Evolutionary conservation across 2,329 filamentous ascomycete genomes (phyloP).

Genomic region (Ramularia collo-cygni): DNA sequence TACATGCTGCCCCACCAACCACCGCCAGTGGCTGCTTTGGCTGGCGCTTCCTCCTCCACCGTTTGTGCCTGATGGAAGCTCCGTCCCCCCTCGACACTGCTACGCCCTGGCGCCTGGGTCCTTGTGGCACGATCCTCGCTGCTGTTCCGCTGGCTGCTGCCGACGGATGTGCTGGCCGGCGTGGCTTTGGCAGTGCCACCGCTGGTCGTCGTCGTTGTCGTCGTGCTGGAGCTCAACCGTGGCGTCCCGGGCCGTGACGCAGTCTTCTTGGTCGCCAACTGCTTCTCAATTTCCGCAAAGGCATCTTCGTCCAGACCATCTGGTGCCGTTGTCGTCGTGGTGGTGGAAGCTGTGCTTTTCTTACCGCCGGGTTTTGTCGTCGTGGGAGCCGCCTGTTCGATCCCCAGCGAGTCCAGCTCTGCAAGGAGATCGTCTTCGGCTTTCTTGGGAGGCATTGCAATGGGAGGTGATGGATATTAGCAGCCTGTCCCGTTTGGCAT

Average conservation of each 20-base stretch:
- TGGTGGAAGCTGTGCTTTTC: no score
- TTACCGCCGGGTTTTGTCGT: slow-evolving; percentile 36
- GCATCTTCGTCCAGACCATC: slow-evolving; percentile 58
- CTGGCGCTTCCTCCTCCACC: slow-evolving; percentile 40
- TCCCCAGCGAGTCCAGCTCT: slow-evolving; percentile 21
- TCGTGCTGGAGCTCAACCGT: slow-evolving; percentile 48
- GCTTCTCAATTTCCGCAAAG: slow-evolving; percentile 78
- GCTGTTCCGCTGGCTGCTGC: slow-evolving; percentile 47
- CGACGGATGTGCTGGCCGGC: slow-evolving; percentile 40
- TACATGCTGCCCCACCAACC: slow-evolving; percentile 87
- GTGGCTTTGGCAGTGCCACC: slow-evolving; percentile 36
- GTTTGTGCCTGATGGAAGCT: slow-evolving; percentile 67
- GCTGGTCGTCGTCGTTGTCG: slow-evolving; percentile 32
- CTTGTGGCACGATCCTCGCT: slow-evolving; percentile 53
- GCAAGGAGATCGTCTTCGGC: slow-evolving; percentile 31
- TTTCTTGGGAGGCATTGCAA: slow-evolving; percentile 31
- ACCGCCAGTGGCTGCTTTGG: slow-evolving; percentile 52
- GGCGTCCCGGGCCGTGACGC: slow-evolving; percentile 74
- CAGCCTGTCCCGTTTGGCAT: no score
- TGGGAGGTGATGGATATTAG: slow-evolving; percentile 27
- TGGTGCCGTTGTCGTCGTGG: slow-evolving; percentile 2
- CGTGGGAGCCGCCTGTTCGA: slow-evolving; percentile 16
- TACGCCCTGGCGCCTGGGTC: slow-evolving; percentile 43
- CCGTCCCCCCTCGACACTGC: slow-evolving; percentile 70
- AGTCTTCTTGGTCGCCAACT: slow-evolving; percentile 61